Conservation (phyloP, 83 land plant genomes). For the Picea mariana region DNA sequence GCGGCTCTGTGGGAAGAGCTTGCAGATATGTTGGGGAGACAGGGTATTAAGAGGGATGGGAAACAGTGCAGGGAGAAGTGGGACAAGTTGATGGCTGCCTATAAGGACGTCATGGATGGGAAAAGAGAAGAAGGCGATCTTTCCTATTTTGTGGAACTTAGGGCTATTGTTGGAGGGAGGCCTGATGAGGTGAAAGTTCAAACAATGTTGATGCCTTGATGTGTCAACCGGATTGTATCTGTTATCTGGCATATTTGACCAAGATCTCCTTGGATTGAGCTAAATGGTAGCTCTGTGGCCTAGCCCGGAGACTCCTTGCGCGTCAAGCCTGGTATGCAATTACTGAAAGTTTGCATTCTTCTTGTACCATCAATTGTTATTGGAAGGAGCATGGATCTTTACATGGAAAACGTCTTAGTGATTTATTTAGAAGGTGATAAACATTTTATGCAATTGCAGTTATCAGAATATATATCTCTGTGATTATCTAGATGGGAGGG, state of each 20-base stretch:
- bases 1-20: conserved; percentile 21
- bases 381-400: neutral
- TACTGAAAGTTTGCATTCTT: neutral
- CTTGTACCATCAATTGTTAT: neutral
- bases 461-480: neutral
- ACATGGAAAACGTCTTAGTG: neutral
- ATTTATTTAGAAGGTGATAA: neutral
- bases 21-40: conserved; percentile 10
- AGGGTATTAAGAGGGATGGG: conserved; percentile 17
- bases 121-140: conserved; percentile 14
- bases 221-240: neutral
- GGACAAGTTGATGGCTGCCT: conserved; percentile 21
- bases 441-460: neutral
- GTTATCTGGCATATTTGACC: neutral
- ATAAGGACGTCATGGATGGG: conserved; percentile 22
- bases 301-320: neutral
- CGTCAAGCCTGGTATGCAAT: neutral
- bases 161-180: conserved; percentile 15
- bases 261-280: neutral
- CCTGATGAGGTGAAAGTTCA: conserved; percentile 10
- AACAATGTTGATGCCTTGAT: neutral
- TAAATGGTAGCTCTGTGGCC: conserved; percentile 5
- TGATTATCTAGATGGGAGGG: neutral
- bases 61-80: conserved; percentile 23
- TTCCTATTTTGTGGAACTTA: conserved; percentile 15